A percentile compares a stretch with the other conserved stretches of the same genome.
phyloP scores from a whole-genome alignment of 257 asterid species.

The Henckelia pumila region DNA sequence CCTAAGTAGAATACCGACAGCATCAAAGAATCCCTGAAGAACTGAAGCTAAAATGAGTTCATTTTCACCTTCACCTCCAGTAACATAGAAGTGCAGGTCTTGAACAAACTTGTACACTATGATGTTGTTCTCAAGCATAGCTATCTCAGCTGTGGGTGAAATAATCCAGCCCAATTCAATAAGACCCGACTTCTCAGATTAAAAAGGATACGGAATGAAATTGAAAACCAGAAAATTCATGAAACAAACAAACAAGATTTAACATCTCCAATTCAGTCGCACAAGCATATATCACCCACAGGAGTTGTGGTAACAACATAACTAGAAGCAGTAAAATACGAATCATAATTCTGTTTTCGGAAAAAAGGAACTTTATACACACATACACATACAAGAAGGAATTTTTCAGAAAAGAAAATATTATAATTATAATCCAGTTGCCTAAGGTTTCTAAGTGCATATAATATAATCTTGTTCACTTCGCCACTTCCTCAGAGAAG shows the following conservation, averaged over 20 bases:
- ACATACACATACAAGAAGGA: background rate
- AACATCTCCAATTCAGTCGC: background rate
- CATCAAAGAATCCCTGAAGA: constrained; percentile 77
- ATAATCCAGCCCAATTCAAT: constrained; percentile 1
- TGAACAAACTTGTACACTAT: constrained; percentile 71
- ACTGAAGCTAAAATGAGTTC: constrained; percentile 69
- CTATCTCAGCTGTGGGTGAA: constrained; percentile 59
- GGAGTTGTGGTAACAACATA: background rate
- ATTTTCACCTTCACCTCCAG: constrained; percentile 78
- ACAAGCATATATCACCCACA: background rate
- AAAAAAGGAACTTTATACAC: background rate
- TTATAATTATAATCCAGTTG: background rate
- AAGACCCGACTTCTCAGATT: background rate
- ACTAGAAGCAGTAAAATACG: background rate
- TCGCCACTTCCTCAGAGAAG: background rate
- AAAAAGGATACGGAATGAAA: background rate
- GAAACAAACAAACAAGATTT: background rate
- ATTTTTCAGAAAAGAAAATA: background rate
- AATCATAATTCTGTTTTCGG: background rate
- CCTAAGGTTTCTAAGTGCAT: background rate
- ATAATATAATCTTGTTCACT: background rate
- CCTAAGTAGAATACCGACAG: constrained; percentile 79
- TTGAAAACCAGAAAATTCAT: background rate
- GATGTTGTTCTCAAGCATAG: constrained; percentile 63
- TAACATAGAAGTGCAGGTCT: constrained; percentile 80